A percentile compares a stretch with the other conserved stretches of the same genome.
Conservation (phyloP, 1,284 basidiomycete species). For the Anthracocystis panici-leucophaei region DNA sequence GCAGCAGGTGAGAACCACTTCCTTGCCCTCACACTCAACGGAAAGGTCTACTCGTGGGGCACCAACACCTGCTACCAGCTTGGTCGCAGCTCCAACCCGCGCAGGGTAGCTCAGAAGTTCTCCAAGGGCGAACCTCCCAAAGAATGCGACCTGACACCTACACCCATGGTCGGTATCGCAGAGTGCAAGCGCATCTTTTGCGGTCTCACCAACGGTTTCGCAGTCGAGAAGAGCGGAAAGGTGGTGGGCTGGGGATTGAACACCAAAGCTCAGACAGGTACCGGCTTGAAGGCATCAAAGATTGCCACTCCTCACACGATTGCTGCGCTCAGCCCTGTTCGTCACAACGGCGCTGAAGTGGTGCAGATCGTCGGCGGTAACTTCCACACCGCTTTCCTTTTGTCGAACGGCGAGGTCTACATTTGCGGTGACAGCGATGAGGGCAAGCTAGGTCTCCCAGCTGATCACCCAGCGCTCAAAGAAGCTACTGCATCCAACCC, state of each 20-base stretch:
- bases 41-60: constrained; percentile 82
- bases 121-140: constrained; percentile 74
- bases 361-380: constrained; percentile 80
- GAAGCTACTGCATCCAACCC: constrained; percentile 34
- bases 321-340: constrained; percentile 76
- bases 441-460: constrained; percentile 59
- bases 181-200: constrained; percentile 83
- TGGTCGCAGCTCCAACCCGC: constrained; percentile 80
- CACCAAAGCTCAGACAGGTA: constrained; percentile 78
- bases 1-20: constrained; percentile 88
- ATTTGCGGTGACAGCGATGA: constrained; percentile 64
- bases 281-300: constrained; percentile 72
- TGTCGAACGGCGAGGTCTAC: constrained; percentile 82
- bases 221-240: constrained; percentile 82
- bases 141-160: constrained; percentile 84
- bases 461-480: constrained; percentile 45
- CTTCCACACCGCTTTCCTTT: constrained; percentile 88
- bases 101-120: constrained; percentile 54
- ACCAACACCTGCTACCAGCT: constrained; percentile 88
- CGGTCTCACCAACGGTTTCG: constrained; percentile 88
- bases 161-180: constrained; percentile 77
- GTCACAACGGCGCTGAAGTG: constrained; percentile 73
- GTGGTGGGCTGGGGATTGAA: constrained; percentile 95
- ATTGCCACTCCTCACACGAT: constrained; percentile 80
- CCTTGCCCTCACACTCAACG: constrained; percentile 84